Base-by-base conservation (phyloP, 441 rosid genomes). In the Populus hybrid region DNA sequence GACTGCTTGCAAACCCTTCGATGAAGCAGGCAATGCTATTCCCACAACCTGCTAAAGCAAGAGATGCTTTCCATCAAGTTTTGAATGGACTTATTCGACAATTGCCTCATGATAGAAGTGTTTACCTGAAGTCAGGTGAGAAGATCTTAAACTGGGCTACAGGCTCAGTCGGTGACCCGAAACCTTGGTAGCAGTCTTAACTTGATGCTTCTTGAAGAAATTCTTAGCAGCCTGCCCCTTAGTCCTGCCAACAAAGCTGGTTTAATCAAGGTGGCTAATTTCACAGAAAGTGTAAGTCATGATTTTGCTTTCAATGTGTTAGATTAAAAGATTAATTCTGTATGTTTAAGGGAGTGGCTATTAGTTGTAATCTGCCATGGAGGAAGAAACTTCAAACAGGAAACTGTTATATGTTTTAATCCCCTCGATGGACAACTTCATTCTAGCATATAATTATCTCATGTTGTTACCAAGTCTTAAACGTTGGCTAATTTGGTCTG, bases 21-120 rank as follows among this genome's bases (percentile, higher is more conserved):
- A 93, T 95, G 99, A 92, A 95, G 78, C 88, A 82, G n/a, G 93
- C 97, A 12, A 95, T 95, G 98, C 84, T 93, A 38, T 95, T 93
- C 83, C 98, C 99, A 9, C 94, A 92, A 78, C 97, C 98, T 6
- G 93, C 94, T 6, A 93, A 92, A 78, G 73, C 94, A 5, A 97
- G 98, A 28, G 98, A 95, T 59, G 98, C 98, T 54, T 95, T 95
- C 83, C 99, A 95, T 84, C 98, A 91, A 83, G 90, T 95, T 69
- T 83, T 93, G 77, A 95, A 93, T 24, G 99, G 98, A 67, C 88
- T 95, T 21, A 97, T 93, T 3, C 86, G 98, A 20, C 93, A 92
- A 80, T 79, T 95, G 82, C 98, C 98, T 0, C 99, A 95, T n/a
- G 83, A 81, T 34, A 83, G 77, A 79, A 88, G 82, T 21, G 64